Evolutionary conservation across 331 rosid genomes (phyloP), one percentile per base, ranked within the genome.

Genomic region (Quercus phellos): DNA sequence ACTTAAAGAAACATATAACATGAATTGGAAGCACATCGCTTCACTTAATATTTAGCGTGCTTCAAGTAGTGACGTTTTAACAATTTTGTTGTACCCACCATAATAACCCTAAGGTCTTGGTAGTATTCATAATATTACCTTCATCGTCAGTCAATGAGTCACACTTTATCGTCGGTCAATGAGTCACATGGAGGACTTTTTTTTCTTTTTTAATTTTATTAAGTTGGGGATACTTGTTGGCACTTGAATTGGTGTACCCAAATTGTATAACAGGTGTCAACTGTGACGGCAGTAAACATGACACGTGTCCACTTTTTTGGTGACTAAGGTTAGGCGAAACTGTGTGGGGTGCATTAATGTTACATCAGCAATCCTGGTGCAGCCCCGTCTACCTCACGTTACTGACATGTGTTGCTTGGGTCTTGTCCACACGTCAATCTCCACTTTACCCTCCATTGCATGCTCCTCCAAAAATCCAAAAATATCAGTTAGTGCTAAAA

Each of bases 371-470:
- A 78, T 85, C 83, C 84, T 42, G 30, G 27, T 54, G 53, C 78
- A 66, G 72, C 51, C 79, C 79, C 9, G 12, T 74, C 77, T 30
- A 67, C 81, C 78, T 67, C 81, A 55, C 42, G 6, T 84, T 87
- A 32, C 29, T 56, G 74, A 54, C 82, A 76, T 22, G 11, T 27
- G 81, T 69, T 51, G 11, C 46, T 42, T 2, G 10, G 27, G 16
- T 9, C 2, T 13, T 7, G 30, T n/a, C 17, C 43, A n/a, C 72
- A 51, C 70, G 1, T 22, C 9, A 11, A 2, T 21, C 77, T 6
- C 74, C 77, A 63, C 72, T 74, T 74, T 58, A 29, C 70, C n/a
- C 60, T 2, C 22, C 7, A 18, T 18, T 77, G n/a, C 46, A 8
- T 8, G 46, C 3, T 38, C 12, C 11, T 38, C 11, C 0, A 38